A percentile compares a stretch with the other conserved stretches of the same genome.
These are phyloP conservation scores for Ilex paraguariensis DNA, from an alignment of 305 asterid species.

Conservation along the genomic window DNA sequence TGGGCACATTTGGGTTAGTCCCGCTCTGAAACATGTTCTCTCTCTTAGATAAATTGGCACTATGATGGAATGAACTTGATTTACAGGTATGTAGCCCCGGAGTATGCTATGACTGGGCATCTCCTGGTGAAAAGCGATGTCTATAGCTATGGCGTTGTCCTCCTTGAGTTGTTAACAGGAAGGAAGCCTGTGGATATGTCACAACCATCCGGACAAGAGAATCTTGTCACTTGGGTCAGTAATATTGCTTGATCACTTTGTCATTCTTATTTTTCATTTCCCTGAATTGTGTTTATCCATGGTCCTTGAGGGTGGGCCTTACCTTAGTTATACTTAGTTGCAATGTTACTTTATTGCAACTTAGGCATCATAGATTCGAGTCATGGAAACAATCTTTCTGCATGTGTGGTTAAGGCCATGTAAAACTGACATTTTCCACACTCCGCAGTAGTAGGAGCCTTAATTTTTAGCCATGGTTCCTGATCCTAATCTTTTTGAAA, in stretches of 20 bases:
- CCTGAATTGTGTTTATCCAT: too few species aligned
- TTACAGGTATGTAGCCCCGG: slow-evolving; percentile 91
- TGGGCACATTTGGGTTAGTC: slow-evolving; percentile 99
- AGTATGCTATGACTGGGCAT: slow-evolving; percentile 99
- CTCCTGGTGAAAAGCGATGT: slow-evolving; percentile 97
- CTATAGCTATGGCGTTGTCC: slow-evolving; percentile 97
- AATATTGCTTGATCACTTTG: slow-evolving; percentile 5
- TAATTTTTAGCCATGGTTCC: neutral
- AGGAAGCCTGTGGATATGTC: slow-evolving; percentile 96
- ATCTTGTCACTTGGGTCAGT: slow-evolving; percentile 95
- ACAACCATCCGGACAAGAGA: slow-evolving; percentile 95
- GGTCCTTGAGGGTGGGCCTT: too few species aligned
- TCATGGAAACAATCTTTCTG: too few species aligned
- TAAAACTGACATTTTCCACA: neutral
- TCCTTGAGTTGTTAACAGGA: slow-evolving; percentile 89
- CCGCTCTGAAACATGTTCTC: neutral
- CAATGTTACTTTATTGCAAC: too few species aligned
- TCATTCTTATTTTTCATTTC: neutral
- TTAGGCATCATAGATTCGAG: too few species aligned
- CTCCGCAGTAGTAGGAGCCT: too few species aligned
- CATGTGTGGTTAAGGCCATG: too few species aligned
- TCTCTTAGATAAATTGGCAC: neutral
- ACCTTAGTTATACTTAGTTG: too few species aligned
- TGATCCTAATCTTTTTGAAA: neutral
- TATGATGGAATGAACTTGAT: slow-evolving; percentile 12